A percentile compares a stretch with the other conserved stretches of the same genome.
Evolutionary conservation across 1,284 basidiomycete species (phyloP).

Genomic region (Moniliella sp.): DNA sequence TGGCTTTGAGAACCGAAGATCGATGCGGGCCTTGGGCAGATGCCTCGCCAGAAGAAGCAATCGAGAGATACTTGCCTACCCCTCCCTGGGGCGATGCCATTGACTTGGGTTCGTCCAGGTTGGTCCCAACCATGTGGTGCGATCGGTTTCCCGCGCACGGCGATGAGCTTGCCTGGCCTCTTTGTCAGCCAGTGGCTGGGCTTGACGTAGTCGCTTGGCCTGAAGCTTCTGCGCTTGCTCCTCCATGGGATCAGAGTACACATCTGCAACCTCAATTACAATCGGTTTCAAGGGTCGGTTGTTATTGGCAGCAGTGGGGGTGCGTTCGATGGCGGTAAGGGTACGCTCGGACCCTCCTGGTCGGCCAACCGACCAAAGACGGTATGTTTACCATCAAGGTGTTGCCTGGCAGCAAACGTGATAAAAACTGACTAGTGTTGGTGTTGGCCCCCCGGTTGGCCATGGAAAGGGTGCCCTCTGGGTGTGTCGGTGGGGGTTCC

Average conservation of each 20-base stretch:
- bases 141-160: slow-evolving; percentile 20
- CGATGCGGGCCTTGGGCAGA: too few relatives aligned
- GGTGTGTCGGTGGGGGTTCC: slow-evolving; percentile 16
- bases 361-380: slow-evolving; percentile 83
- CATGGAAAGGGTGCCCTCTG: slow-evolving; percentile 35
- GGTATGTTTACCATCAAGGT: slow-evolving; percentile 56
- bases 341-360: slow-evolving; percentile 47
- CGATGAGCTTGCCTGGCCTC: slow-evolving; percentile 10
- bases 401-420: slow-evolving; percentile 42
- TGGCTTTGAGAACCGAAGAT: too few relatives aligned
- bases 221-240: slow-evolving; percentile 9
- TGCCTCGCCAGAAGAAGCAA: too few relatives aligned
- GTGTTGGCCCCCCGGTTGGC: slow-evolving; percentile 26
- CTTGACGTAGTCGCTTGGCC: slow-evolving; percentile 7
- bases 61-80: too few relatives aligned
- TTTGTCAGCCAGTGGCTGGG: slow-evolving; percentile 10
- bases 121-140: slow-evolving; percentile 21
- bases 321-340: slow-evolving; percentile 56
- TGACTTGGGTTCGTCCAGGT: slow-evolving; percentile 3
- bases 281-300: slow-evolving; percentile 67
- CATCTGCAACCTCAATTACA: slow-evolving; percentile 35
- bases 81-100: too few relatives aligned
- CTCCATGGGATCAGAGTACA: slow-evolving; percentile 24
- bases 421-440: slow-evolving; percentile 26
- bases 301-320: slow-evolving; percentile 58